Evolutionary conservation across 441 rosid genomes (phyloP).

Genomic region (Arabidopsis lyrata): DNA sequence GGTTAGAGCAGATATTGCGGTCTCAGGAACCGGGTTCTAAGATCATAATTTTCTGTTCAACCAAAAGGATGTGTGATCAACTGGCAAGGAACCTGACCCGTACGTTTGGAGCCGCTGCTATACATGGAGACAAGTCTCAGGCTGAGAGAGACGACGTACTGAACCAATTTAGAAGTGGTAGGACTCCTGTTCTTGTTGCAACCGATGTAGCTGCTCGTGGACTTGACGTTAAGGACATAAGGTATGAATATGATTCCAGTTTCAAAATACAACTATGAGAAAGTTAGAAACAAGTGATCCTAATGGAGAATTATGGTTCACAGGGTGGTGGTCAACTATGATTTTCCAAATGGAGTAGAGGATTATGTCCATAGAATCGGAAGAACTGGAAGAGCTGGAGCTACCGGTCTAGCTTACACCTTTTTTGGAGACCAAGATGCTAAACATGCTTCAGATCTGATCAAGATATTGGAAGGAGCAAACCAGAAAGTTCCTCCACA

Average conservation of each 20-base stretch:
- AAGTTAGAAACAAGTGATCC: neutral
- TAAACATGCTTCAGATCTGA: conserved; percentile 85
- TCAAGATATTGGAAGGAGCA: conserved; percentile 93
- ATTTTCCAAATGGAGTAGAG: conserved; percentile 97
- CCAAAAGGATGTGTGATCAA: conserved; percentile 97
- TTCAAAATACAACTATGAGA: neutral
- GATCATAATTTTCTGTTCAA: conserved; percentile 90
- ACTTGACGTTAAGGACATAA: conserved; percentile 92
- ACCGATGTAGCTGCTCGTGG: conserved; percentile 99
- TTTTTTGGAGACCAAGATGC: conserved; percentile 92
- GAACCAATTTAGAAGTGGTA: conserved; percentile 86
- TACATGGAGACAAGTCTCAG: conserved; percentile 99
- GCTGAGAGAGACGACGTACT: conserved; percentile 86
- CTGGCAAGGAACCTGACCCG: conserved; percentile 86
- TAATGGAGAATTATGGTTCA: conserved; percentile 23
- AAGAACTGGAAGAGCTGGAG: conserved; percentile 99
- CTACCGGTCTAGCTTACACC: conserved; percentile 88
- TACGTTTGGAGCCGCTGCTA: conserved; percentile 90
- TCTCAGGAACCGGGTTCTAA: conserved; percentile 96
- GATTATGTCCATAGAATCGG: conserved; percentile 99
- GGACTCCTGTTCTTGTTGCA: conserved; percentile 95
- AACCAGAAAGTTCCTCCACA: conserved; percentile 84
- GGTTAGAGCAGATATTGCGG: conserved; percentile 87
- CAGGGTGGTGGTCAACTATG: conserved; percentile 96
- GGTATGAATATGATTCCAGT: conserved; percentile 47